Base-by-base conservation (phyloP, 192 early-diverging fungal genomes). In the Mortierella alpina region DNA sequence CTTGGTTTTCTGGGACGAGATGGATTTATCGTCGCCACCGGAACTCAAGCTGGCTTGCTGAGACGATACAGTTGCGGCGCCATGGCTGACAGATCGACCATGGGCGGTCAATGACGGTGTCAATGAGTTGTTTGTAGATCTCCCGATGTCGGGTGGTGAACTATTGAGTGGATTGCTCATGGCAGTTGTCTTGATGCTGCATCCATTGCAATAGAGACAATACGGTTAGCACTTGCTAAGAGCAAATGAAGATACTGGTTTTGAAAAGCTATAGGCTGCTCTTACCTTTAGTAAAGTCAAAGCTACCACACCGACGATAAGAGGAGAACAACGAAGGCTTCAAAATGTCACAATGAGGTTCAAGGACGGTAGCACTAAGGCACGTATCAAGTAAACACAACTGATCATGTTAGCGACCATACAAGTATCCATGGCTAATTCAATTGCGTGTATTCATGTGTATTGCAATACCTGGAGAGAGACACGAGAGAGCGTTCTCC, bases 341-440 rank as follows among this genome's bases (percentile, higher is more conserved):
- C n/a, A 18, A n/a, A 55, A 55, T 13, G 53, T 18, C 53, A 8
- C 15, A 55, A 18, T 2, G 22, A 18, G 53, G 2, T 20, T 55
- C 53, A 55, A 55, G 22, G 53, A 55, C 22, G n/a, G 53, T 4
- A 55, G 53, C 53, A 18, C 53, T 55, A 18, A 55, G n/a, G 53
- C 8, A 55, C 8, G 18, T 8, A 55, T 15, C 15, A 55, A 55
- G 53, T 20, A 55, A 20, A 20, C 15, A 18, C 53, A 13, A n/a
- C 4, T 55, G 53, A 55, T 55, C 53, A 55, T 31, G 22, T 55
- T 55, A 55, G 53, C 53, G 22, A 20, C 53, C 22, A 20, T 8
- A 55, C 53, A 55, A 55, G 17, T 20, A 20, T 8, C 53, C 3
- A 2, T 55, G 8, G 53, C 53, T 55, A 8, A 18, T 6, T 20